Conservation (phyloP, 768 basidiomycete species). For the Suillus paluster region DNA sequence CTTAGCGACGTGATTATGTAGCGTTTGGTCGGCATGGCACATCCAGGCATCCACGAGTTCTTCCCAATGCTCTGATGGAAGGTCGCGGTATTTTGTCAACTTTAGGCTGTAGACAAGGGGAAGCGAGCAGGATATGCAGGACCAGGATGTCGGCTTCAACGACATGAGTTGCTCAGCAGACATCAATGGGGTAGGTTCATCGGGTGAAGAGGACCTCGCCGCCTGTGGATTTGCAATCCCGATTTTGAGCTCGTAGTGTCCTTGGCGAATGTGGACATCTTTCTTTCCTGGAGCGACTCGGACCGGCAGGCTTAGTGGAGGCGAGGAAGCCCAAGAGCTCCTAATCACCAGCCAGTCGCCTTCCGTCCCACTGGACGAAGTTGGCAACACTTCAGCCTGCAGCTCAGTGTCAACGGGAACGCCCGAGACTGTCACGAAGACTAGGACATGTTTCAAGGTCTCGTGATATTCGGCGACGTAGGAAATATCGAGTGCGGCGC, state of each 20-base stretch:
- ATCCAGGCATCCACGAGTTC: conserved; percentile 98
- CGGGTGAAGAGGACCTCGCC: conserved; percentile 15
- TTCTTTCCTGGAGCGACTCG: conserved; percentile 63
- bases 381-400: conserved; percentile 68
- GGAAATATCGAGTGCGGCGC: conserved; percentile 42
- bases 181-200: conserved; percentile 54
- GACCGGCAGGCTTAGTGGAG: conserved; percentile 60
- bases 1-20: conserved; percentile 70
- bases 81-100: conserved; percentile 68
- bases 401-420: conserved; percentile 53
- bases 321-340: conserved; percentile 59
- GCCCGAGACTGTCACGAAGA: conserved; percentile 68
- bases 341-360: conserved; percentile 67
- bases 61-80: conserved; percentile 97
- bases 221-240: conserved; percentile 32
- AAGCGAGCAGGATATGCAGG: conserved; percentile 80
- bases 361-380: conserved; percentile 41
- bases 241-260: conserved; percentile 78
- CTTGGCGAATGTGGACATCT: conserved; percentile 55
- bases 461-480: conserved; percentile 85
- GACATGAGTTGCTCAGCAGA: conserved; percentile 68
- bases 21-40: conserved; percentile 90
- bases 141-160: conserved; percentile 64
- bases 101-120: conserved; percentile 61
- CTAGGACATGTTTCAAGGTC: conserved; percentile 77